Base-by-base conservation (phyloP, 2,329 filamentous ascomycete genomes). In the Camillea tinctor region DNA sequence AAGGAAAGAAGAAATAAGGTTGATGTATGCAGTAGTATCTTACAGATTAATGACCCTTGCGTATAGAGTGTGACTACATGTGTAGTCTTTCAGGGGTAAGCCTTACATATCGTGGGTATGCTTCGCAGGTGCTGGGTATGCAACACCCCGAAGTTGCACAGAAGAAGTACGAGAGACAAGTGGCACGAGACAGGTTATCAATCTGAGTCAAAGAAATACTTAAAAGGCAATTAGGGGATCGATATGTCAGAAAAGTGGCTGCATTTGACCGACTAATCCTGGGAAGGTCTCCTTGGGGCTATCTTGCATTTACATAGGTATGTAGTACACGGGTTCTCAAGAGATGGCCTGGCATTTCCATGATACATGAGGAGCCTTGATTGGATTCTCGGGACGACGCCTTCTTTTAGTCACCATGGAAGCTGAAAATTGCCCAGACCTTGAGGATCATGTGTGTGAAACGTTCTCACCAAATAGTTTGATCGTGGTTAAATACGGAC, bases 41-140 rank as follows among this genome's bases (percentile, higher is more conserved):
- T 13, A 22, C 22, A 50, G 11, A 15, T 51, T 13, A 17, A 22
- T 26, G n/a, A 57, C 24, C 50, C 21, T 22, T 50, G 21, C 40
- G 20, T 30, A 50, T 17, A 21, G 9, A 53, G 55, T 59, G 53
- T 55, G 55, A 57, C 57, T 15, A 44, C 21, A 40, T 20, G 52
- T 57, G 50, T 24, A 24, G 53, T 48, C n/a, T 30, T 55, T 59
- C 30, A 59, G 20, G 44, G 50, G 54, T 36, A 48, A 52, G 36
- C 36, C 36, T 50, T 50, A 8, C 19, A 55, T 30, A 44, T 26
- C 65, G 61, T 62, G 55, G 53, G 63, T 22, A 52, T 63, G 48
- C 65, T 60, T 66, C 69, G 64, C 62, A 69, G 59, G 61, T 63
- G 54, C 60, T 60, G 59, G 63, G 51, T 9, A 68, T 60, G 66